Evolutionary conservation across 116 monocot species (phyloP), one percentile per base, ranked within the genome.

Genomic region (Cymodocea nodosa): DNA sequence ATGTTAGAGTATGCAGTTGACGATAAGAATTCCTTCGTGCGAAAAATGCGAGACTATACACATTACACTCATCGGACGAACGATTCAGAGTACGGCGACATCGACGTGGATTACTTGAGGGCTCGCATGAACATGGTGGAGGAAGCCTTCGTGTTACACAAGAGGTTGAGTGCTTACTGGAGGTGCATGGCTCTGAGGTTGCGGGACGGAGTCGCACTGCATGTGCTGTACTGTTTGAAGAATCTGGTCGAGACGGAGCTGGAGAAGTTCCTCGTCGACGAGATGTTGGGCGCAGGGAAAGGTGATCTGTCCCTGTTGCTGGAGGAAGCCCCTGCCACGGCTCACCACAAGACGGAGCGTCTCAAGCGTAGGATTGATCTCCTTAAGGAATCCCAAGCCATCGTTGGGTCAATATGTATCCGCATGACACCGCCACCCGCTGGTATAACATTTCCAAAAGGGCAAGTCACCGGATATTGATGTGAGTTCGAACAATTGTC

Each of bases 81-180:
- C n/a, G n/a, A n/a, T n/a, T n/a, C n/a, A n/a, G n/a, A n/a, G n/a
- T n/a, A n/a, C n/a, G n/a, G n/a, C n/a, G n/a, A 30, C 30, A 71
- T 84, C 0, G 79, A 84, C 2, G 5, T 88, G 2, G 58, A 14
- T 2, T 81, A 81, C 54, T 72, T 88, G 10, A 30, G 18, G 50
- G 25, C 64, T 2, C 6, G 4, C 7, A 1, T 25, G 2, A 36
- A 10, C 20, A 54, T 37, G 11, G 63, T 34, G 6, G 81, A 67
- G 60, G 71, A 81, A 66, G 90, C 90, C 0, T 90, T 83, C 19
- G 85, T 83, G 22, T 50, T 90, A 73, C 52, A 73, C 6, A 79
- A 79, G 81, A 71, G 90, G 57, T 52, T 90, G 0, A 51, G 37
- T 0, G 76, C 86, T 0, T 90, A 90, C 51, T 90, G 85, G 86